Evolutionary conservation across 306 rosid genomes (phyloP).

Genomic region (Ziziphus jujuba): DNA sequence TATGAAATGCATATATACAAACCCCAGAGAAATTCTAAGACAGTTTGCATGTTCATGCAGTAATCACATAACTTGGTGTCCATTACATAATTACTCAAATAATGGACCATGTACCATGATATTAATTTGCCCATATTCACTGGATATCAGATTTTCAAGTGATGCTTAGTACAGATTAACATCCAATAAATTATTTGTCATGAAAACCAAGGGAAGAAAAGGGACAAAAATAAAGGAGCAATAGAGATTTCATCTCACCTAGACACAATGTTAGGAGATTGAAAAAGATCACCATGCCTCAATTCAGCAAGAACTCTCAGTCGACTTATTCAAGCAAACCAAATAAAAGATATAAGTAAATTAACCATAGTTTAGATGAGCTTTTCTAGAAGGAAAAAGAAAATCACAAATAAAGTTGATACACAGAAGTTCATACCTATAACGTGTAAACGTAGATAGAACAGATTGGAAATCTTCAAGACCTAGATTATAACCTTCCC

Average conservation of each 20-base stretch:
- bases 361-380: too few species aligned
- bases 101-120: too few species aligned
- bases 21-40: too few species aligned
- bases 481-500: slow-evolving; percentile 70
- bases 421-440: slow-evolving; percentile 48
- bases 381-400: not conserved
- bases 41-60: too few species aligned
- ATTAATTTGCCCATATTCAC: too few species aligned
- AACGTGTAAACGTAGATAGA: slow-evolving; percentile 69
- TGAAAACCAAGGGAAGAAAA: not conserved
- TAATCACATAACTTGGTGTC: too few species aligned
- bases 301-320: slow-evolving; percentile 85
- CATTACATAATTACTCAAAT: too few species aligned
- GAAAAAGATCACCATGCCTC: slow-evolving; percentile 80
- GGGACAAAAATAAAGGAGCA: not conserved
- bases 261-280: slow-evolving; percentile 84
- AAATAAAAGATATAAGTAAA: slow-evolving; percentile 13
- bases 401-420: slow-evolving; percentile 1
- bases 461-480: slow-evolving; percentile 88
- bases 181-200: too few species aligned
- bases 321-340: slow-evolving; percentile 59
- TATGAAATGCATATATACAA: too few species aligned
- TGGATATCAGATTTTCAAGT: too few species aligned
- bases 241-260: slow-evolving; percentile 51
- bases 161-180: too few species aligned